A percentile compares a stretch with the other conserved stretches of the same genome.
phyloP scores from a whole-genome alignment of 2,329 filamentous ascomycete species.

The Xylariales sp. region DNA sequence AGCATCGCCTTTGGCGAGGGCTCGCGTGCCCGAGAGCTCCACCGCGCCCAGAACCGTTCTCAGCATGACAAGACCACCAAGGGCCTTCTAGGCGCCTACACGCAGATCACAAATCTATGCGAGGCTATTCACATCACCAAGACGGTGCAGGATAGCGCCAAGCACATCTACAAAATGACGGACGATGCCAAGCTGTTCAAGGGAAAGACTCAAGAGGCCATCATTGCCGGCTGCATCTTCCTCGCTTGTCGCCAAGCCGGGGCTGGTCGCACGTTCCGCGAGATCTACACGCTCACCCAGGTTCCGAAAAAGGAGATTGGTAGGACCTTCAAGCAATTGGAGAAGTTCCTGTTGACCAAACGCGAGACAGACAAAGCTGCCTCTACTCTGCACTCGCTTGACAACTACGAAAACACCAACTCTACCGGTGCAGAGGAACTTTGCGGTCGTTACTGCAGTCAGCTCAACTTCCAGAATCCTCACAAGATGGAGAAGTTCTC shows the following conservation, averaged over 20 bases:
- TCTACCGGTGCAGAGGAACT: conserved; percentile 80
- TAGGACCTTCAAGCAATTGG: conserved; percentile 87
- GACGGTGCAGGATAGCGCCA: conserved; percentile 81
- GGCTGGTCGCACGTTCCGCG: conserved; percentile 84
- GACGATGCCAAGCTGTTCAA: conserved; percentile 93
- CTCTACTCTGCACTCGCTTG: conserved; percentile 51
- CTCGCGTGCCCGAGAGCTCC: conserved; percentile 60
- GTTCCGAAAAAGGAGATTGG: conserved; percentile 98
- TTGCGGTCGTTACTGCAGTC: conserved; percentile 83
- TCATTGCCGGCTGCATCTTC: conserved; percentile 96
- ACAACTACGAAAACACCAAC: conserved; percentile 67
- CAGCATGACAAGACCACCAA: conserved; percentile 81
- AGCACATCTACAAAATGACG: conserved; percentile 91
- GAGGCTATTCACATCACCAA: conserved; percentile 79
- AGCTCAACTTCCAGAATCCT: conserved; percentile 67
- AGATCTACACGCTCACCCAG: conserved; percentile 89
- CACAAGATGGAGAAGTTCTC: conserved; percentile 77
- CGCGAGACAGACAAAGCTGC: conserved; percentile 57
- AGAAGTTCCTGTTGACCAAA: conserved; percentile 77
- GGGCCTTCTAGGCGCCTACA: conserved; percentile 75
- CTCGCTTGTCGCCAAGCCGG: conserved; percentile 90
- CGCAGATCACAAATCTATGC: conserved; percentile 82
- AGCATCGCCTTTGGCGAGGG: conserved; percentile 80
- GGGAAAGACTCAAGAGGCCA: conserved; percentile 88
- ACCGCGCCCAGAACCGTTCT: conserved; percentile 69